A percentile compares a stretch with the other conserved stretches of the same genome.
These are phyloP conservation scores for Raffaelea arxii DNA, from an alignment of 2,329 filamentous ascomycete species.

Conservation along the genomic window DNA sequence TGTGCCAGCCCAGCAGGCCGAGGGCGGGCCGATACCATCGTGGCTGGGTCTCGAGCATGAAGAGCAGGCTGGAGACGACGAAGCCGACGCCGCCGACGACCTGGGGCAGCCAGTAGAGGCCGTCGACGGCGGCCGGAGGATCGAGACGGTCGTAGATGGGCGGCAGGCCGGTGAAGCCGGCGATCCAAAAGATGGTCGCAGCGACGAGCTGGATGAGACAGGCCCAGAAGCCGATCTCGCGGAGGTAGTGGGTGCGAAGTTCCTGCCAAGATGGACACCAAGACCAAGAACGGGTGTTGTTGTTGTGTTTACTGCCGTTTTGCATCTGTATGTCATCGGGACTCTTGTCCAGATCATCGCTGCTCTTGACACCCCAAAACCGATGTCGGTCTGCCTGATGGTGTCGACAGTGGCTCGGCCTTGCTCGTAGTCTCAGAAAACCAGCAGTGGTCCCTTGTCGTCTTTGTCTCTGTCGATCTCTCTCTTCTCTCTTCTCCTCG, in stretches of 20 bases:
- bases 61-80: slow-evolving; percentile 46
- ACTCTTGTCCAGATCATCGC: too few relatives aligned
- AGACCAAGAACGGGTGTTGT: slow-evolving; percentile 32
- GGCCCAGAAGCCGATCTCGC: slow-evolving; percentile 53
- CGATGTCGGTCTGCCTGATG: slow-evolving; percentile 4
- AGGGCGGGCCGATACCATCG: slow-evolving; percentile 52
- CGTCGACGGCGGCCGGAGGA: slow-evolving; percentile 32
- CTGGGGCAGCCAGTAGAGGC: slow-evolving; percentile 53
- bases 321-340: too few relatives aligned
- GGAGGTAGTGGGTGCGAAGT: slow-evolving; percentile 48
- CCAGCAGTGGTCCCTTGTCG: background rate
- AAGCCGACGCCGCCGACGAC: slow-evolving; percentile 54
- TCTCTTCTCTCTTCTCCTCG: slow-evolving; percentile 18
- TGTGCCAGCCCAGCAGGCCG: slow-evolving; percentile 53
- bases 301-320: slow-evolving; percentile 4
- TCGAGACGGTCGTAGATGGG: slow-evolving; percentile 42
- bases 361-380: too few relatives aligned
- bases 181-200: slow-evolving; percentile 55
- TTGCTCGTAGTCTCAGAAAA: slow-evolving; percentile 6
- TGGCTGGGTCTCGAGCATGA: slow-evolving; percentile 57
- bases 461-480: too few relatives aligned
- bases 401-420: slow-evolving; percentile 7
- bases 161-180: slow-evolving; percentile 50
- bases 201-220: slow-evolving; percentile 45
- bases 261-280: slow-evolving; percentile 52